Evolutionary conservation across 2,329 filamentous ascomycete genomes (phyloP), one percentile per base, ranked within the genome.

Genomic region (Penicillium sp.): DNA sequence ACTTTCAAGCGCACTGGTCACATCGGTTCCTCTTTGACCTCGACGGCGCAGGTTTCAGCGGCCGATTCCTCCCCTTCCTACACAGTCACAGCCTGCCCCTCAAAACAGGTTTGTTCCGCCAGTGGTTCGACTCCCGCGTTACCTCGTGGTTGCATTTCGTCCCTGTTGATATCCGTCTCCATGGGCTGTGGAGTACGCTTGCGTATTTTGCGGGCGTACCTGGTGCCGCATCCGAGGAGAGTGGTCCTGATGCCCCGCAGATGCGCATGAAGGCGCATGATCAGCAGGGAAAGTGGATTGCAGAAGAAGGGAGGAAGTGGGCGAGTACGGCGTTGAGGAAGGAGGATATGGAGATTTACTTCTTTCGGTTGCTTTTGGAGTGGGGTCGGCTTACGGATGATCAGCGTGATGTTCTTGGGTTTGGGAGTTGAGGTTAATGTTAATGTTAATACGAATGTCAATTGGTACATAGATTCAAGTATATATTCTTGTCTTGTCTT

Each of bases 101-200:
- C 69, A 81, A 91, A 62, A 84, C 76, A 0, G 86, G 86, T 0
- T 79, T 93, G 7, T 93, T 93, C 73, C 83, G 86, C 25, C 86
- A 91, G 69, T 95, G 91, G 91, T 90, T 88, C 73, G 88, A 90
- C 58, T 86, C 87, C 50, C 84, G 91, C 6, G 75, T 94, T 17
- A 83, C 81, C 57, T 84, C 90, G 0, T 95, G 90, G 90, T 77
- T 87, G 45, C 90, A 95, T 71, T 94, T 91, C 66, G 87, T 93
- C 2, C 91, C 91, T 9, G 75, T 93, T 17, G 90, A 94, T 69
- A 64, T 88, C 2, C 82, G 90, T 3, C 85, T 89, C 21, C 89
- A 92, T 59, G 89, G 84, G 1, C 75, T 94, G 41, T 91, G 89
- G 78, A 86, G 85, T 61, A 90, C 87, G 0, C 74, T 93, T 54